These are phyloP conservation scores for Filosporella fistucella DNA, from an alignment of 495 filamentous ascomycete species.

Conservation along the genomic window DNA sequence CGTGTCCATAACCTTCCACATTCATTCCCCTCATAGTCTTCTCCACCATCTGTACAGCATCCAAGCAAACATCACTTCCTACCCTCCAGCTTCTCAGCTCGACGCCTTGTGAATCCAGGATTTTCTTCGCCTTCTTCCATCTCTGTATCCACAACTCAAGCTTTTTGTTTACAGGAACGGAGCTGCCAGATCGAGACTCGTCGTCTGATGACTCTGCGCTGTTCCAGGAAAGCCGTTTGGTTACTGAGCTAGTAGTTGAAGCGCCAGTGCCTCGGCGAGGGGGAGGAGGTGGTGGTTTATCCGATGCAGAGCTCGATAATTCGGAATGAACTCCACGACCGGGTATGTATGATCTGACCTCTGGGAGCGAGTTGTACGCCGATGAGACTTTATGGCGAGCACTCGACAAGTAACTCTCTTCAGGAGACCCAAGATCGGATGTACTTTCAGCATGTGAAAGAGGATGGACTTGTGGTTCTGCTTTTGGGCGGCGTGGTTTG, in stretches of 20 bases:
- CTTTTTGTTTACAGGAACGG: constrained; percentile 59
- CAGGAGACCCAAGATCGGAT: constrained; percentile 6
- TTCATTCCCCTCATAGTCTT: constrained; percentile 35
- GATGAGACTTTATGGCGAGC: constrained; percentile 33
- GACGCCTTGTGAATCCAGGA: constrained; percentile 65
- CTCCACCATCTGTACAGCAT: constrained; percentile 44
- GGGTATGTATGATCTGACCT: constrained; percentile 26
- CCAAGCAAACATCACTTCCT: constrained; percentile 66
- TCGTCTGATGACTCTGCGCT: constrained; percentile 19
- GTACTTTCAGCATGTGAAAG: constrained; percentile 25
- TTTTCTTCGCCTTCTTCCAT: constrained; percentile 68
- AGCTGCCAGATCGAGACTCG: constrained; percentile 19
- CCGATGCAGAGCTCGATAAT: constrained; percentile 5
- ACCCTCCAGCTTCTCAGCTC: constrained; percentile 78
- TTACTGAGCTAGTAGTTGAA: constrained; percentile 10
- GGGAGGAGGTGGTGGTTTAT: constrained; percentile 28
- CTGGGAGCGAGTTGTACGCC: constrained; percentile 45
- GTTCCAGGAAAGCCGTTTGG: constrained; percentile 17
- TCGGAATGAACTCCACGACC: constrained; percentile 1
- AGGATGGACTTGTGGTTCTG: constrained; percentile 16
- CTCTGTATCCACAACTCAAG: constrained; percentile 79
- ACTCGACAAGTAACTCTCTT: constrained; percentile 28
- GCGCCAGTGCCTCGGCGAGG: constrained; percentile 26
- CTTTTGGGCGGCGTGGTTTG: constrained; percentile 9
- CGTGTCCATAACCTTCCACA: constrained; percentile 23